These are phyloP conservation scores for Lodderomyces beijingensis DNA, from an alignment of 1,139 yeast genomes.

Conservation along the genomic window DNA sequence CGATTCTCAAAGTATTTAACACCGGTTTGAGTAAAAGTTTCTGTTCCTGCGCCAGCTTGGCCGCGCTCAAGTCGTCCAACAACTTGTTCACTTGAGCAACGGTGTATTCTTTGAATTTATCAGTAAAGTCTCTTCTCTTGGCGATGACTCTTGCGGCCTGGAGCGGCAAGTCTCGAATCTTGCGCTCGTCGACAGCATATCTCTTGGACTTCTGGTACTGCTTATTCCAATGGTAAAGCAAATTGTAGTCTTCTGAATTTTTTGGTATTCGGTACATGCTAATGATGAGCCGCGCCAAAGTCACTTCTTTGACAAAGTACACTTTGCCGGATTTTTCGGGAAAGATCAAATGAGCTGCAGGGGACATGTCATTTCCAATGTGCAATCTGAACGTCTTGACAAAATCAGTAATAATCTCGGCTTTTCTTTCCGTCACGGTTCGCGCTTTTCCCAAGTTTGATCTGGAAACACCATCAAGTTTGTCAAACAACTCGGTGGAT, in stretches of 20 bases:
- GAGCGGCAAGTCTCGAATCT: constrained; percentile 42
- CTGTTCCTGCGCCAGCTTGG: constrained; percentile 37
- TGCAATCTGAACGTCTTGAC: constrained; percentile 56
- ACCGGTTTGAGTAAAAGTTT: constrained; percentile 44
- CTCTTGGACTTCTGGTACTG: constrained; percentile 25
- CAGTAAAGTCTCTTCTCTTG: constrained; percentile 45
- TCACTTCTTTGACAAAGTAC: constrained; percentile 51
- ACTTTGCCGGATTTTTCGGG: constrained; percentile 58
- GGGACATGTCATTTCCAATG: constrained; percentile 69
- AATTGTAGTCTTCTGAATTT: constrained; percentile 30
- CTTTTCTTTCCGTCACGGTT: constrained; percentile 28
- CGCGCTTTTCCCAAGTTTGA: constrained; percentile 25
- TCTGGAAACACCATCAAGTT: constrained; percentile 27
- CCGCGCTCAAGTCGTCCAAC: constrained; percentile 44
- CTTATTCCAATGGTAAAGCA: constrained; percentile 38
- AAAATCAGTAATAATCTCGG: constrained; percentile 39
- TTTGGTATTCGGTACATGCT: constrained; percentile 34
- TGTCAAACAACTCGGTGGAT: constrained; percentile 29
- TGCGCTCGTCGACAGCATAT: constrained; percentile 17
- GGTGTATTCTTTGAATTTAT: constrained; percentile 35
- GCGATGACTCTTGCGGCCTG: constrained; percentile 43
- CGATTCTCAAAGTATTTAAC: constrained; percentile 51
- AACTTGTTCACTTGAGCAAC: constrained; percentile 55
- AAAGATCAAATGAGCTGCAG: constrained; percentile 57
- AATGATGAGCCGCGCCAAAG: constrained; percentile 41